A percentile compares a stretch with the other conserved stretches of the same genome.
phyloP scores from a whole-genome alignment of 73 alveolate species.

The Paramecium sonneborni region DNA sequence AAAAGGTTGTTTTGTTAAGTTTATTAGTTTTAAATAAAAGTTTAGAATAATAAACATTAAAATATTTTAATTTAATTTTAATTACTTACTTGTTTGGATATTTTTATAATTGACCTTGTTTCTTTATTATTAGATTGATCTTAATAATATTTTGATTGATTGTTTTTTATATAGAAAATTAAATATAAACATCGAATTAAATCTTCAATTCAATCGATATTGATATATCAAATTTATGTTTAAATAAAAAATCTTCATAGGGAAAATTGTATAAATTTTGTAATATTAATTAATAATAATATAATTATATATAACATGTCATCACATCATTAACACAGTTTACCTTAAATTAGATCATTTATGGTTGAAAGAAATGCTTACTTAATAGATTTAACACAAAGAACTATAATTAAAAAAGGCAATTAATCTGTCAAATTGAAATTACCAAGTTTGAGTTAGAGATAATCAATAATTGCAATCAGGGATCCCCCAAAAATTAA shows the following conservation, averaged over 20 bases:
- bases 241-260: neutral
- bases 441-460: neutral
- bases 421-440: neutral
- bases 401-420: slow-evolving; percentile 18
- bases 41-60: no score
- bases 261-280: neutral
- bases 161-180: no score
- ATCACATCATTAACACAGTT: neutral
- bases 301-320: neutral
- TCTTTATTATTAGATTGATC: no score
- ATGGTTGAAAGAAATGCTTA: slow-evolving; percentile 44
- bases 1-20: no score
- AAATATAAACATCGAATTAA: neutral
- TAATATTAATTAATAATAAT: neutral
- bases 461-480: neutral
- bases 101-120: no score
- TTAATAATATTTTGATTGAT: no score
- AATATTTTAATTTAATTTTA: no score
- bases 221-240: neutral
- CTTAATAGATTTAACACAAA: neutral
- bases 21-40: no score
- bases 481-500: neutral
- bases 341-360: neutral
- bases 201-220: neutral
- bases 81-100: no score